Evolutionary conservation across 768 basidiomycete genomes (phyloP).

Genomic region (Xerocomus spinulosus): DNA sequence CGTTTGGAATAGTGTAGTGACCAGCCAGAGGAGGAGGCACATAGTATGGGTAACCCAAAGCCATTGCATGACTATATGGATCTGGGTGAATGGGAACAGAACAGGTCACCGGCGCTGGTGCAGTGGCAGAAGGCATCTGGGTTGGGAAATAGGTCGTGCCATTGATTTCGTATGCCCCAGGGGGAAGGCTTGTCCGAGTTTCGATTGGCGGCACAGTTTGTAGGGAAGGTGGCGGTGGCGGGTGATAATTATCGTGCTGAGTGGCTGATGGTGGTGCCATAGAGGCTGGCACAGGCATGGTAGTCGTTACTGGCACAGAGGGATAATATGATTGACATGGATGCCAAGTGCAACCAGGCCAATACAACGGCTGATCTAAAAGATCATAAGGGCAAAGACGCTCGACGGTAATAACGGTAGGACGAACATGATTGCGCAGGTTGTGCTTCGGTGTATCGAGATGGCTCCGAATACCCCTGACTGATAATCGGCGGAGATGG

Average conservation of each 20-base stretch:
- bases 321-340: slow-evolving; percentile 28
- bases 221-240: background rate
- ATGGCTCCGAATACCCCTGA: slow-evolving; percentile 11
- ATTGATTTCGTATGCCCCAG: slow-evolving; percentile 20
- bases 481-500: slow-evolving; percentile 9
- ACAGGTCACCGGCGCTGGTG: slow-evolving; percentile 5
- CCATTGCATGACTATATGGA: slow-evolving; percentile 5
- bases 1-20: slow-evolving; percentile 2
- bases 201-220: background rate
- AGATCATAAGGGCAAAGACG: background rate
- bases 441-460: slow-evolving; percentile 31
- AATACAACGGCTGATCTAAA: slow-evolving; percentile 13
- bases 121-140: background rate
- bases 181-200: slow-evolving; percentile 6
- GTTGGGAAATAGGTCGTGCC: slow-evolving; percentile 30
- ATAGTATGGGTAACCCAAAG: slow-evolving; percentile 8
- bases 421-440: slow-evolving; percentile 32
- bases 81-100: slow-evolving; percentile 4
- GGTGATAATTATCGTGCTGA: slow-evolving; percentile 3
- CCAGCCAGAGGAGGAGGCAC: slow-evolving; percentile 3
- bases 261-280: background rate
- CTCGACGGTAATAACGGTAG: background rate
- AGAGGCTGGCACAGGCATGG: background rate
- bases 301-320: slow-evolving; percentile 17
- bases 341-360: slow-evolving; percentile 14